These are phyloP conservation scores for Chytriomyces hyalinus DNA, from an alignment of 192 early-diverging fungal genomes.

Conservation along the genomic window DNA sequence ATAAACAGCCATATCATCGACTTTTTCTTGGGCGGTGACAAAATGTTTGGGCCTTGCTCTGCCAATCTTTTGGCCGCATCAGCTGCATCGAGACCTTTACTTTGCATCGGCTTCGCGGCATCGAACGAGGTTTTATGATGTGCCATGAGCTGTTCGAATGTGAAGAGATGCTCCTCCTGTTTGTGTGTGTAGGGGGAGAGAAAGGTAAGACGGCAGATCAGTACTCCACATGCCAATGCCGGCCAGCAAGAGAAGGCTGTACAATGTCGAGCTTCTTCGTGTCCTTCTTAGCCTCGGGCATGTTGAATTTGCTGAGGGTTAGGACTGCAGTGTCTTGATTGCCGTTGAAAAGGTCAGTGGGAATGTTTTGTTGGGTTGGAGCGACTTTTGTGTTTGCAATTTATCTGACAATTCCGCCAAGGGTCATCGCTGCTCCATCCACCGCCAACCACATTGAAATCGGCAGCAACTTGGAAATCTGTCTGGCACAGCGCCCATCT, in stretches of 20 bases:
- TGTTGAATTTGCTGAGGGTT: background rate
- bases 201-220: background rate
- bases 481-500: too few relatives aligned
- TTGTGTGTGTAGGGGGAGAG: background rate
- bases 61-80: slow-evolving; percentile 67
- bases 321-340: too few relatives aligned
- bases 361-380: too few relatives aligned
- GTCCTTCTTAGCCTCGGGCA: slow-evolving; percentile 2
- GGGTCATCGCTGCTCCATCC: too few relatives aligned
- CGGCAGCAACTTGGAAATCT: too few relatives aligned
- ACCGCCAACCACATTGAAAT: too few relatives aligned
- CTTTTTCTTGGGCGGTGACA: slow-evolving; percentile 84
- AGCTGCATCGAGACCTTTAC: slow-evolving; percentile 62
- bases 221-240: background rate
- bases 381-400: too few relatives aligned
- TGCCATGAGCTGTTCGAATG: slow-evolving; percentile 52
- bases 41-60: slow-evolving; percentile 77
- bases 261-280: slow-evolving; percentile 49
- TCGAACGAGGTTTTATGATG: slow-evolving; percentile 60
- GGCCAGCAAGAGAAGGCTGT: too few relatives aligned
- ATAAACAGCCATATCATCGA: slow-evolving; percentile 73
- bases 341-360: too few relatives aligned
- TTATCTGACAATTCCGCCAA: too few relatives aligned
- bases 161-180: slow-evolving; percentile 62
- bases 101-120: slow-evolving; percentile 62